Percentiles rank a stretch among this genome's conserved stretches.
Conservation (phyloP, 352 stramenopile species). For the Phytopythium ostracodes region DNA sequence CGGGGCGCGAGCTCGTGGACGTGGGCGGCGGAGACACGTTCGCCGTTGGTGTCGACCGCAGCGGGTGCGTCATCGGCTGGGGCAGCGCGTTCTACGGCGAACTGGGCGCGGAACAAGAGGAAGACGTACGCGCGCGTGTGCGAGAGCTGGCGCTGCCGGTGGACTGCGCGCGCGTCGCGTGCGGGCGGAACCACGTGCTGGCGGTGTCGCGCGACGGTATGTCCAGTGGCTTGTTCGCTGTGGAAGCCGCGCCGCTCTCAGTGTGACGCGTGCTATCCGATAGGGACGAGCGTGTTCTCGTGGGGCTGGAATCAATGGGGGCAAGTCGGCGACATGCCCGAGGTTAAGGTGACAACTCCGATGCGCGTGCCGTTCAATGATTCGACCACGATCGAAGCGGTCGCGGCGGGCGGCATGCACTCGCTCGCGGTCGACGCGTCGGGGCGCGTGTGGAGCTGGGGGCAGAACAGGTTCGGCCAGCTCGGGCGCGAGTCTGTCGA, state of each 20-base stretch:
- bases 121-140: not conserved
- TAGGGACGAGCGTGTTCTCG: slow-evolving; percentile 21
- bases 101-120: slow-evolving; percentile 10
- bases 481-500: slow-evolving; percentile 27
- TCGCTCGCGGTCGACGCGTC: slow-evolving; percentile 45
- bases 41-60: slow-evolving; percentile 29
- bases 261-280: too few species aligned
- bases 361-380: slow-evolving; percentile 20
- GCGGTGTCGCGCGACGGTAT: slow-evolving; percentile 22
- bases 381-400: slow-evolving; percentile 7
- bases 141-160: slow-evolving; percentile 17
- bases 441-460: slow-evolving; percentile 57
- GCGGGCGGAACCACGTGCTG: slow-evolving; percentile 58
- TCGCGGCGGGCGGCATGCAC: slow-evolving; percentile 58
- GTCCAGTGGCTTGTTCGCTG: not conserved
- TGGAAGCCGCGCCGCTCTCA: not conserved
- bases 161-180: slow-evolving; percentile 38
- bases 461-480: slow-evolving; percentile 57
- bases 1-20: slow-evolving; percentile 10
- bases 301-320: slow-evolving; percentile 54
- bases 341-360: slow-evolving; percentile 10
- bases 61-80: slow-evolving; percentile 48
- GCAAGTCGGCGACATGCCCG: slow-evolving; percentile 22
- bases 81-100: slow-evolving; percentile 68
- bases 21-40: slow-evolving; percentile 57